Percentiles rank a stretch among this genome's conserved stretches.
phyloP scores from a whole-genome alignment of 2,329 filamentous ascomycete species.

The Colletotrichum eremochloae region DNA sequence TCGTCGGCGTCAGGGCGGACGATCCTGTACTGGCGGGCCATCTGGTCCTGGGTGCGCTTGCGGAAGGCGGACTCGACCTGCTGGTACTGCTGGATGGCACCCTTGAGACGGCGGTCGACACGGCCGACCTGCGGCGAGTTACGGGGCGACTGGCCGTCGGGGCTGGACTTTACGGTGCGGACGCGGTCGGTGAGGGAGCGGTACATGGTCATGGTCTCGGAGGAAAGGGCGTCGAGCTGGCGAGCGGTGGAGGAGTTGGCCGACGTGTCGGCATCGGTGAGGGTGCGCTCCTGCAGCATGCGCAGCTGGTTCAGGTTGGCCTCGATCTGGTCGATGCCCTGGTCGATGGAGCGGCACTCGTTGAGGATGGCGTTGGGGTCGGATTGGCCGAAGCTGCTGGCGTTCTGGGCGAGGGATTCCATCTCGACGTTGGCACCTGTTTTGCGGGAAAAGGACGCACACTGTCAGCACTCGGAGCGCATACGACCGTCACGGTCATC shows the following conservation, averaged over 20 bases:
- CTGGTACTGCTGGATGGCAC: conserved; percentile 86
- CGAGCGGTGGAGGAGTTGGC: conserved; percentile 74
- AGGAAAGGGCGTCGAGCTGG: conserved; percentile 79
- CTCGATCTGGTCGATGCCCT: conserved; percentile 81
- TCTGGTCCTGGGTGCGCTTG: conserved; percentile 84
- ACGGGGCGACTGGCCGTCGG: conserved; percentile 78
- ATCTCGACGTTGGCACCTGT: conserved; percentile 75
- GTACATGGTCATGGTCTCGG: conserved; percentile 87
- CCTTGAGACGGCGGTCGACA: conserved; percentile 83
- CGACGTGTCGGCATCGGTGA: conserved; percentile 81
- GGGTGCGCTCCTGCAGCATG: conserved; percentile 76
- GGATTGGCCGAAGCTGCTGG: conserved; percentile 58
- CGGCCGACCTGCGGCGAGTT: conserved; percentile 86
- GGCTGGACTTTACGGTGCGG: conserved; percentile 84
- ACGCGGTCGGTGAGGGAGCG: conserved; percentile 83
- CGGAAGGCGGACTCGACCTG: conserved; percentile 84
- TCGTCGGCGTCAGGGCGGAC: conserved; percentile 86
- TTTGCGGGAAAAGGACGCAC: background rate
- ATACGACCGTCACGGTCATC: conserved; percentile 33
- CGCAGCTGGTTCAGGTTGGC: conserved; percentile 79
- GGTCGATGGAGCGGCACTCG: conserved; percentile 85
- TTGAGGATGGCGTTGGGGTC: conserved; percentile 86
- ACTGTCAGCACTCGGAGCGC: conserved; percentile 24
- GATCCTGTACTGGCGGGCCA: conserved; percentile 91
- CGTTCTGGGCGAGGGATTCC: conserved; percentile 72